Evolutionary conservation across 2,329 filamentous ascomycete genomes (phyloP).

Genomic region (Nemania diffusa): DNA sequence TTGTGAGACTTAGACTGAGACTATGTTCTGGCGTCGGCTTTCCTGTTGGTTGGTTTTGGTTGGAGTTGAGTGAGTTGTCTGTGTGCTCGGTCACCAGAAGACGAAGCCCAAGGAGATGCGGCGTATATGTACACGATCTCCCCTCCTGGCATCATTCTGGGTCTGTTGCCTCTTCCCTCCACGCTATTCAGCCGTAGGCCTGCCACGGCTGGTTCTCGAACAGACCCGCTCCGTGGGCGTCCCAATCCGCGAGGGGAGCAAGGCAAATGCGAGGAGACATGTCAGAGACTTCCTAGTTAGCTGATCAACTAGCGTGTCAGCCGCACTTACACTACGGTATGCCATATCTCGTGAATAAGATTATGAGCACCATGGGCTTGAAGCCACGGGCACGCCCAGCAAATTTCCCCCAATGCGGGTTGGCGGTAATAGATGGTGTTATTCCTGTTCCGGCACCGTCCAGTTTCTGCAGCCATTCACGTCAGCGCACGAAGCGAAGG

Average conservation of each 20-base stretch:
- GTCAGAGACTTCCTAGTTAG: constrained; percentile 12
- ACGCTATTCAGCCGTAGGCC: constrained; percentile 2
- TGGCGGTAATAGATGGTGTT: constrained; percentile 6
- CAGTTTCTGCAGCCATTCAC: constrained; percentile 29
- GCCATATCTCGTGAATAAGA: constrained; percentile 9
- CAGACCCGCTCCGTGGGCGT: constrained; percentile 16
- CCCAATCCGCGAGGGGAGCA: background rate
- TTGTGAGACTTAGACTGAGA: background rate
- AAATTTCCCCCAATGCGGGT: constrained; percentile 11
- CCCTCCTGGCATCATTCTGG: too few relatives aligned
- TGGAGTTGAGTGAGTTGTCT: background rate
- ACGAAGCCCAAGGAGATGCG: background rate
- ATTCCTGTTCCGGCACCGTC: constrained; percentile 22
- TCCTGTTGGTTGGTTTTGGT: background rate
- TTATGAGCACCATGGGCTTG: background rate
- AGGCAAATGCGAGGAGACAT: background rate
- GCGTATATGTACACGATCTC: constrained; percentile 21
- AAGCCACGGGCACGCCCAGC: background rate
- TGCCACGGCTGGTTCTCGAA: constrained; percentile 2
- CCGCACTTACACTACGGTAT: constrained; percentile 23
- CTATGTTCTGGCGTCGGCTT: background rate
- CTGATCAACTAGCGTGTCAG: constrained; percentile 36
- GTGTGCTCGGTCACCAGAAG: background rate
- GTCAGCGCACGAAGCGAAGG: constrained; percentile 26
- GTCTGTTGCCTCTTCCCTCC: background rate